Evolutionary conservation across 2,329 filamentous ascomycete genomes (phyloP).

Genomic region (Plenodomus lindquistii): DNA sequence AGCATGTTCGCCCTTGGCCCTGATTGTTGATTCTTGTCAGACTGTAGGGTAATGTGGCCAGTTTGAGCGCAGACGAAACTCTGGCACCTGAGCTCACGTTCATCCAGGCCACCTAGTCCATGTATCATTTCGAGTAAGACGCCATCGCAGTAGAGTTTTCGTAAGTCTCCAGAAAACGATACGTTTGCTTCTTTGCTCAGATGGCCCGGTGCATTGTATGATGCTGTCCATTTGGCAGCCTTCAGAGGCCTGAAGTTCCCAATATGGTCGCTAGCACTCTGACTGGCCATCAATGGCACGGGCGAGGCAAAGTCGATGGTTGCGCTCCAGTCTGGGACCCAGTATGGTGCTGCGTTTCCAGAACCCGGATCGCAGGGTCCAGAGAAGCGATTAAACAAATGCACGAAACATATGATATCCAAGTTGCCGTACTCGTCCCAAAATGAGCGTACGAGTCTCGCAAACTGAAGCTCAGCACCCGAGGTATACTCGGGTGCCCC

Average conservation of each 20-base stretch:
- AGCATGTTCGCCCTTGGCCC: slow-evolving; percentile 11
- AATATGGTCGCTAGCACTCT: slow-evolving; percentile 32
- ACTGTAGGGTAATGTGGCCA: slow-evolving; percentile 22
- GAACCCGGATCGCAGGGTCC: slow-evolving; percentile 13
- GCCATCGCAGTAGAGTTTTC: slow-evolving; percentile 29
- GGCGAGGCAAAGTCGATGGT: slow-evolving; percentile 32
- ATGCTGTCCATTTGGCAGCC: slow-evolving; percentile 23
- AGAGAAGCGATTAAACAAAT: slow-evolving; percentile 31
- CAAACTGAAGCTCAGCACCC: slow-evolving; percentile 20
- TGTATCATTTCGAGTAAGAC: slow-evolving; percentile 29
- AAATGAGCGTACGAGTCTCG: slow-evolving; percentile 33
- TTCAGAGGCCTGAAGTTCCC: slow-evolving; percentile 35
- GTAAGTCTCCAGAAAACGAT: slow-evolving; percentile 23
- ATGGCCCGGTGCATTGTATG: slow-evolving; percentile 31
- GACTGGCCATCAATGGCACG: slow-evolving; percentile 41
- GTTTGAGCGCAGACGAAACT: slow-evolving; percentile 26
- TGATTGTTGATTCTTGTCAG: slow-evolving; percentile 1
- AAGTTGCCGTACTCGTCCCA: slow-evolving; percentile 27
- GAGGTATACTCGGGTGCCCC: slow-evolving; percentile 30
- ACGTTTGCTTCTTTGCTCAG: slow-evolving; percentile 24
- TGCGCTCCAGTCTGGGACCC: slow-evolving; percentile 35
- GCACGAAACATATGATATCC: slow-evolving; percentile 37
- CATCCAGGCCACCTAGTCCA: slow-evolving; percentile 29
- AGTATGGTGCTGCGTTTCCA: slow-evolving; percentile 23
- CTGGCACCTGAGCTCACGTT: slow-evolving; percentile 29